phyloP scores from a whole-genome alignment of 352 stramenopile genomes.

The Globisporangium uncinulatum region DNA sequence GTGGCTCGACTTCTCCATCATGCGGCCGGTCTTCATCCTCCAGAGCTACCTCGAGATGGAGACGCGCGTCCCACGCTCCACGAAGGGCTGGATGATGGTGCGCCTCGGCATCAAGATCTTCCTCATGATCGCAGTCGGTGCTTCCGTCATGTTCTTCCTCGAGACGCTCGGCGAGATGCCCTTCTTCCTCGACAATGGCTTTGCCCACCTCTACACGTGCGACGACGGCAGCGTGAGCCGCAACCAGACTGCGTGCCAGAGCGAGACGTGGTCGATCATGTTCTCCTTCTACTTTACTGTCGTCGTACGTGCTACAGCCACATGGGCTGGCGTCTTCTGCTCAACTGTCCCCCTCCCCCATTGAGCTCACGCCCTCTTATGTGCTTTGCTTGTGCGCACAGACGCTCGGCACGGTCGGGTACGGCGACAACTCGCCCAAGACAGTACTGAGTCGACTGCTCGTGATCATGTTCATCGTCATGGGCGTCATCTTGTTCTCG shows the following conservation, averaged over 20 bases:
- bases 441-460: conserved; percentile 79
- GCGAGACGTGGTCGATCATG: conserved; percentile 84
- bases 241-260: conserved; percentile 36
- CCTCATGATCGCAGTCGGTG: conserved; percentile 77
- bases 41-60: conserved; percentile 85
- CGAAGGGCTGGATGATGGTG: conserved; percentile 79
- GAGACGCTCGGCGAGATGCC: conserved; percentile 83
- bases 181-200: conserved; percentile 72
- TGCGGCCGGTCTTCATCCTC: conserved; percentile 76
- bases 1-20: conserved; percentile 85
- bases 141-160: conserved; percentile 83
- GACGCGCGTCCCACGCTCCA: conserved; percentile 55
- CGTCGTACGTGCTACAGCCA: conserved; percentile 37
- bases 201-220: conserved; percentile 78
- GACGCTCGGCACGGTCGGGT: conserved; percentile 85
- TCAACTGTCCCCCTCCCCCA: not conserved
- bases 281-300: conserved; percentile 88
- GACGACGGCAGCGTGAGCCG: conserved; percentile 52
- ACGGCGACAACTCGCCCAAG: conserved; percentile 80
- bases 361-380: not conserved
- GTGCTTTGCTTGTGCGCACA: conserved; percentile 8
- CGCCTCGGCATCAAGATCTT: conserved; percentile 75
- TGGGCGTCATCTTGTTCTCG: conserved; percentile 83
- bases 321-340: not conserved
- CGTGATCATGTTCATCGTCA: conserved; percentile 87